Percentiles rank a stretch among this genome's conserved stretches.
These are phyloP conservation scores for Phytophthora podocarpi DNA, from an alignment of 352 stramenopile genomes.

Conservation along the genomic window DNA sequence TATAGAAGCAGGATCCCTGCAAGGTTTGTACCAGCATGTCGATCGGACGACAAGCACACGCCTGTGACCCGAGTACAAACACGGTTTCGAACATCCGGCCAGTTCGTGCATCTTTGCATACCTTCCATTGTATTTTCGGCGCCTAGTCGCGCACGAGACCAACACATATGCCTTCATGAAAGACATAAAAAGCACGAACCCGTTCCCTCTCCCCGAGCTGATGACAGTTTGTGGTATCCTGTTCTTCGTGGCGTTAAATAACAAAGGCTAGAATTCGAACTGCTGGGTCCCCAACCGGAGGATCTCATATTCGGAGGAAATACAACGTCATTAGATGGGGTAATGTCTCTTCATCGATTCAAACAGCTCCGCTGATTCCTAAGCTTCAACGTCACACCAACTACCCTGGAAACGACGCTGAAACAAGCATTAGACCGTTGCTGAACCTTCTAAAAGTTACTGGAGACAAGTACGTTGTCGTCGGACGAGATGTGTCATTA, in stretches of 20 bases:
- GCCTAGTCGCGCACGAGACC: too few relatives aligned
- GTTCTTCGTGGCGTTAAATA: not conserved
- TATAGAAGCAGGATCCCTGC: not conserved
- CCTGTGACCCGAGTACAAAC: not conserved
- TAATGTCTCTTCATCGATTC: slow-evolving; percentile 1
- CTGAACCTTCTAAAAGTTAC: not conserved
- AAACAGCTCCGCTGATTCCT: not conserved
- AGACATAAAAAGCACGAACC: not conserved
- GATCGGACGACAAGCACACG: not conserved
- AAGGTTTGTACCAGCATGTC: not conserved
- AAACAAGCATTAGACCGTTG: not conserved
- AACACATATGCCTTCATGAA: too few relatives aligned
- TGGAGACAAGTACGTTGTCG: not conserved
- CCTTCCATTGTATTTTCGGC: too few relatives aligned
- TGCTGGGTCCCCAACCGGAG: too few relatives aligned
- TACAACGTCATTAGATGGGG: not conserved
- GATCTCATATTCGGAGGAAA: not conserved
- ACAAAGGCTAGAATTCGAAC: too few relatives aligned
- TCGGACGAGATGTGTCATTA: not conserved
- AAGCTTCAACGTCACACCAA: not conserved
- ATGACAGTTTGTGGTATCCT: slow-evolving; percentile 1
- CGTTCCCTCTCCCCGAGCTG: not conserved
- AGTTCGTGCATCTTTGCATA: too few relatives aligned
- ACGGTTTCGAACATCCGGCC: too few relatives aligned
- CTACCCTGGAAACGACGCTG: not conserved